A percentile compares a stretch with the other conserved stretches of the same genome.
phyloP scores from a whole-genome alignment of 2,329 filamentous ascomycete genomes.

The Macrophomina phaseolina region DNA sequence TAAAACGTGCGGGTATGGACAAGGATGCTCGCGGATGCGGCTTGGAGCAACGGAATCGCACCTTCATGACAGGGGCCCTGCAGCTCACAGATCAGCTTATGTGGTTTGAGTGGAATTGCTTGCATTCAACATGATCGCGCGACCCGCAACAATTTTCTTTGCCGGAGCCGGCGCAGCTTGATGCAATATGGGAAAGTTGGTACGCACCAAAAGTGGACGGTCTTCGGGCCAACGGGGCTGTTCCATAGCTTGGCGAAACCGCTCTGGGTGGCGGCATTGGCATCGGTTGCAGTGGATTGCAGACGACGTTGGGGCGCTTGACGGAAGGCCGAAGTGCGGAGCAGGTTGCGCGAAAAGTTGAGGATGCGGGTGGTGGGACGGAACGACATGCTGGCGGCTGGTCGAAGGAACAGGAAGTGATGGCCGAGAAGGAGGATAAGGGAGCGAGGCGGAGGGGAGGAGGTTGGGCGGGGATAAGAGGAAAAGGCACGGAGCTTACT shows the following conservation, averaged over 20 bases:
- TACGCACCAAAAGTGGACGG: conserved; percentile 94
- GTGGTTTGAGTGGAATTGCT: not conserved
- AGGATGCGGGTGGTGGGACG: conserved; percentile 64
- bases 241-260: conserved; percentile 72
- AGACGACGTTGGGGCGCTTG: conserved; percentile 65
- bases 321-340: conserved; percentile 46
- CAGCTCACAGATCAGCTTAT: conserved; percentile 9
- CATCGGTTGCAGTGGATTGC: conserved; percentile 69
- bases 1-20: conserved; percentile 15
- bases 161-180: not conserved
- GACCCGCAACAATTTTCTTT: conserved; percentile 6
- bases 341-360: conserved; percentile 56
- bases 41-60: conserved; percentile 39
- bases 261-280: conserved; percentile 48
- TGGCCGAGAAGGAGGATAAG: not conserved
- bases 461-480: conserved; percentile 18
- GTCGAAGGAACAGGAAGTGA: conserved; percentile 17
- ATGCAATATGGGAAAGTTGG: not conserved
- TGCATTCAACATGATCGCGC: conserved; percentile 5
- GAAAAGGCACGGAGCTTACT: conserved; percentile 48
- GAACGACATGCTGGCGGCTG: conserved; percentile 54
- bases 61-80: conserved; percentile 94
- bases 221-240: conserved; percentile 63
- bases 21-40: not conserved
- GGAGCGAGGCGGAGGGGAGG: conserved; percentile 48